Conservation (phyloP, 1,139 yeast genomes). For the Zygosaccharomyces sapae region DNA sequence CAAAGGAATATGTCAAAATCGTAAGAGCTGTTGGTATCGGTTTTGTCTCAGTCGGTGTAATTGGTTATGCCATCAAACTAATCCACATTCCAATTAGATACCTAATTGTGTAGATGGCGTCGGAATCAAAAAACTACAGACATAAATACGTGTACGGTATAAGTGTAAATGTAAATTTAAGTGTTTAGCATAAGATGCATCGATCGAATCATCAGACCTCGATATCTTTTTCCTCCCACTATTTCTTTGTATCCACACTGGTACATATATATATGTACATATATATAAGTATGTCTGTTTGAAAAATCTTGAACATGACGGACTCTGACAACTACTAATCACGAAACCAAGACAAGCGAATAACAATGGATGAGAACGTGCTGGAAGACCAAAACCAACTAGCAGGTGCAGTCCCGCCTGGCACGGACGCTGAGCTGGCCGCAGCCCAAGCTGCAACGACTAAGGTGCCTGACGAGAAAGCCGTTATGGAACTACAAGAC, state of each 20-base stretch:
- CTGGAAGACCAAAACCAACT: conserved; percentile 3
- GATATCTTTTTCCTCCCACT: too few relatives aligned
- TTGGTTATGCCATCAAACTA: conserved; percentile 91
- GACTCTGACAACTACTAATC: not conserved
- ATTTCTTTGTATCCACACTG: too few relatives aligned
- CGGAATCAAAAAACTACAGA: not conserved
- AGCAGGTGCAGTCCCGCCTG: not conserved
- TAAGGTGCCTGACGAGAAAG: conserved; percentile 5
- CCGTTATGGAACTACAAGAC: conserved; percentile 19
- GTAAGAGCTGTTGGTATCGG: conserved; percentile 96
- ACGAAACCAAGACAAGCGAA: not conserved
- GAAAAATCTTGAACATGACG: conserved; percentile 1
- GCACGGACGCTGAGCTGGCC: not conserved
- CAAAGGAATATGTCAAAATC: conserved; percentile 81
- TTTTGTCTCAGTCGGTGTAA: conserved; percentile 94
- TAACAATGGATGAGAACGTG: conserved; percentile 3
- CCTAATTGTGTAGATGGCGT: conserved; percentile 66
- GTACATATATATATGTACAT: too few relatives aligned
- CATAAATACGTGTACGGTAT: too few relatives aligned
- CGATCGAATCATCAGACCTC: too few relatives aligned
- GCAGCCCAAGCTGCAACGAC: not conserved
- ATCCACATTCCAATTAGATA: conserved; percentile 97
- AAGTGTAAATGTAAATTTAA: too few relatives aligned
- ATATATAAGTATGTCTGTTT: not conserved
- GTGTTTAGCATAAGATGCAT: too few relatives aligned